Evolutionary conservation across 331 rosid species (phyloP).

Genomic region (Rhamnella rubrinervis): DNA sequence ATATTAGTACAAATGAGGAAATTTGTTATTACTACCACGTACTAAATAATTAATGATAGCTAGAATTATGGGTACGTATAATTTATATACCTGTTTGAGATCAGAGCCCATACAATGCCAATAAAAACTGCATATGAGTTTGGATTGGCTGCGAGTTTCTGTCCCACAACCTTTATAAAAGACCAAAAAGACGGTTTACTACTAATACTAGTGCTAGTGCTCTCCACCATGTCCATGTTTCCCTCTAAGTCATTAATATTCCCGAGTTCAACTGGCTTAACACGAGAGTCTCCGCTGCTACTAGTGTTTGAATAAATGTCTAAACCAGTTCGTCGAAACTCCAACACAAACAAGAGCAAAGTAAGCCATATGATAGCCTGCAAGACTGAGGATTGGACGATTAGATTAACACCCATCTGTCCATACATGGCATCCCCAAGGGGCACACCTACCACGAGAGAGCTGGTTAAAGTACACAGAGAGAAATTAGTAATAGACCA

Average conservation of each 20-base stretch:
- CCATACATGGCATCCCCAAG: slow-evolving; percentile 79
- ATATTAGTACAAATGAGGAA: background rate
- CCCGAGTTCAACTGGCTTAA: slow-evolving; percentile 16
- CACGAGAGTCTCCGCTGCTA: background rate
- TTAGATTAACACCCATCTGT: slow-evolving; percentile 58
- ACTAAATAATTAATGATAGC: no score
- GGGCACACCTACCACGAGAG: slow-evolving; percentile 91
- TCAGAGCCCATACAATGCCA: slow-evolving; percentile 79
- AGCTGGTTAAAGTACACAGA: slow-evolving; percentile 63
- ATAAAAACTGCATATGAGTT: slow-evolving; percentile 80
- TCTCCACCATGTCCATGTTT: background rate
- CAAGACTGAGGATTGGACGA: slow-evolving; percentile 71
- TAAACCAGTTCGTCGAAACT: slow-evolving; percentile 51
- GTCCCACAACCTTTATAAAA: slow-evolving; percentile 70
- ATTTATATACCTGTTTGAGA: slow-evolving; percentile 59
- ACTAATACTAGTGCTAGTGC: background rate
- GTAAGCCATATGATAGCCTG: slow-evolving; percentile 90
- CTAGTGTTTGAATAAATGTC: slow-evolving; percentile 20
- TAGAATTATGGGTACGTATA: no score
- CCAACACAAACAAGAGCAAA: slow-evolving; percentile 67
- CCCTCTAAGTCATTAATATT: slow-evolving; percentile 45
- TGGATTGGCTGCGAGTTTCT: slow-evolving; percentile 69
- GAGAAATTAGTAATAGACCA: slow-evolving; percentile 93
- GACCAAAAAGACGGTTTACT: slow-evolving; percentile 42
- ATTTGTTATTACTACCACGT: no score